Percentiles rank a stretch among this genome's conserved stretches.
Conservation (phyloP, 1,284 basidiomycete species). For the Microbotryum lychnidis-dioicae region DNA sequence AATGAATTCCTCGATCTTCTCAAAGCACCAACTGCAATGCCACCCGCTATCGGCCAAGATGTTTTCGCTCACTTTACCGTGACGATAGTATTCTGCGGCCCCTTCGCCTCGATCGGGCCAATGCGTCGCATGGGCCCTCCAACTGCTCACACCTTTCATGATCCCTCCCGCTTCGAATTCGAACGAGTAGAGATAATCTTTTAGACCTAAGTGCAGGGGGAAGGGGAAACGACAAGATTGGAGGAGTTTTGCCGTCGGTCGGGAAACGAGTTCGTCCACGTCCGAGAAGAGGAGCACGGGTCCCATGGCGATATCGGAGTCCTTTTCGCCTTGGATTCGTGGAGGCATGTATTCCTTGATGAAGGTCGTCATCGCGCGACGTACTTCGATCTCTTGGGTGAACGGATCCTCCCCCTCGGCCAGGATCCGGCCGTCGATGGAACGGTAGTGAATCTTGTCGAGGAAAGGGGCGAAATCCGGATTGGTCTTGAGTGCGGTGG, state of each 20-base stretch:
- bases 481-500: slow-evolving; percentile 6
- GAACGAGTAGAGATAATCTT: slow-evolving; percentile 59
- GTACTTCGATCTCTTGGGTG: slow-evolving; percentile 41
- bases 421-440: slow-evolving; percentile 23
- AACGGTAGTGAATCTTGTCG: slow-evolving; percentile 50
- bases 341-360: slow-evolving; percentile 4
- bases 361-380: slow-evolving; percentile 34
- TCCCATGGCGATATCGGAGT: slow-evolving; percentile 40
- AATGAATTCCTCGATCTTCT: slow-evolving; percentile 52
- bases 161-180: slow-evolving; percentile 45
- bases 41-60: slow-evolving; percentile 55
- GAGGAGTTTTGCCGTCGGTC: slow-evolving; percentile 52
- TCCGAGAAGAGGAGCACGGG: slow-evolving; percentile 57
- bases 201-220: slow-evolving; percentile 56
- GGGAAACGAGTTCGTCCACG: slow-evolving; percentile 59
- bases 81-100: slow-evolving; percentile 37
- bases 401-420: slow-evolving; percentile 40
- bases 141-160: slow-evolving; percentile 17
- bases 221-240: slow-evolving; percentile 52
- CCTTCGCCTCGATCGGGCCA: slow-evolving; percentile 22
- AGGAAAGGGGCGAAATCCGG: slow-evolving; percentile 47
- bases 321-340: slow-evolving; percentile 47
- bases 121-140: slow-evolving; percentile 24
- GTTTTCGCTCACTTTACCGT: slow-evolving; percentile 50
- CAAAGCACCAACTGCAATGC: slow-evolving; percentile 57